Conservation (phyloP, 352 stramenopile species). For the Globisporangium spinosum region DNA sequence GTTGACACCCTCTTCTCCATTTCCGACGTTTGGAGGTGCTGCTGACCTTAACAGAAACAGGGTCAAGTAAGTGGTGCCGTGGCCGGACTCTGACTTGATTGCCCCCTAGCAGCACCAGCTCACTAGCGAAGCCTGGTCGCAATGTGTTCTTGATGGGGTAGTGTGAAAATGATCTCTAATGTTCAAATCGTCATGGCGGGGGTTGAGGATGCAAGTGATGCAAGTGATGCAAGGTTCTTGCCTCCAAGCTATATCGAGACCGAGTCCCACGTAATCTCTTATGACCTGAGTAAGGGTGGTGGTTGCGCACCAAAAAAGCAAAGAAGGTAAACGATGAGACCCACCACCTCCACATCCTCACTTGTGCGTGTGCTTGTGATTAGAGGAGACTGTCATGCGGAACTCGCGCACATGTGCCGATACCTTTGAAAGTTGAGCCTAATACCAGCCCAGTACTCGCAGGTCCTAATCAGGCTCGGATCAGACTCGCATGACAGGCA, state of each 20-base stretch:
- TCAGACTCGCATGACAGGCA: background rate
- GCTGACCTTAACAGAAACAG: background rate
- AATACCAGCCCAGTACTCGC: background rate
- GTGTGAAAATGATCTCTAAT: background rate
- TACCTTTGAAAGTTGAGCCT: background rate
- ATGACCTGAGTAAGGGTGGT: background rate
- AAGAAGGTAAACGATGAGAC: too few relatives aligned
- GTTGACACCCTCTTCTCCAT: background rate
- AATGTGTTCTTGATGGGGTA: background rate
- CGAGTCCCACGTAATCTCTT: background rate
- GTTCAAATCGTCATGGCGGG: background rate
- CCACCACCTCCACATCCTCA: too few relatives aligned
- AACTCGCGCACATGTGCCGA: background rate
- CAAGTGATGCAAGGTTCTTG: background rate
- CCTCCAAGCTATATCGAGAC: background rate
- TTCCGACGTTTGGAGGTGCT: background rate
- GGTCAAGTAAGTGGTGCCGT: background rate
- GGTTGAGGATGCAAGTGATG: background rate
- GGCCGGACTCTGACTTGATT: background rate
- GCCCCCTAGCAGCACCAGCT: too few relatives aligned
- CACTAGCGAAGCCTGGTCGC: background rate
- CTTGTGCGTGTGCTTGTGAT: background rate
- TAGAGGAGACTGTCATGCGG: background rate
- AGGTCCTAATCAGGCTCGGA: background rate
- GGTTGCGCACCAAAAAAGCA: background rate